Evolutionary conservation across 352 stramenopile genomes (phyloP).

Genomic region (Phytophthora meadii): DNA sequence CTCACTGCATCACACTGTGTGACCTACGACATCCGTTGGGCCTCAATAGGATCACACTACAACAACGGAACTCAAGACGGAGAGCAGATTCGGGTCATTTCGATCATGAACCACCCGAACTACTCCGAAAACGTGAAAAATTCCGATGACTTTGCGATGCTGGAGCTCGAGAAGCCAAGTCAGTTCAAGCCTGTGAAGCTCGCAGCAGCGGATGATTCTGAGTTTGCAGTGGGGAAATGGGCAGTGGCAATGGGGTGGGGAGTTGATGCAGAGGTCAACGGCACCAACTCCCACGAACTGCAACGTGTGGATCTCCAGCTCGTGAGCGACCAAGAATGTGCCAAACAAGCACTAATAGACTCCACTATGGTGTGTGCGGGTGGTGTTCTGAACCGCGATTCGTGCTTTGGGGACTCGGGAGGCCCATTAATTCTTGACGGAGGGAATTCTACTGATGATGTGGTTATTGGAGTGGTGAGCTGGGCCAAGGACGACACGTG

Average conservation of each 20-base stretch:
- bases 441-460: constrained; percentile 16
- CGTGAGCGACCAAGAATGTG: constrained; percentile 39
- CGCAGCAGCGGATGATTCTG: constrained; percentile 5
- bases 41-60: constrained; percentile 18
- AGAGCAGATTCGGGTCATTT: constrained; percentile 23
- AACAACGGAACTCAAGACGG: constrained; percentile 25
- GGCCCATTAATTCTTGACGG: constrained; percentile 45
- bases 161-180: constrained; percentile 46
- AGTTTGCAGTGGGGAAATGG: constrained; percentile 29
- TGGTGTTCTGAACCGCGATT: constrained; percentile 36
- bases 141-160: constrained; percentile 43
- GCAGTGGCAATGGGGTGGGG: constrained; percentile 34
- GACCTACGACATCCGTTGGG: constrained; percentile 5
- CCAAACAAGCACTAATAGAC: constrained; percentile 22
- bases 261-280: constrained; percentile 23
- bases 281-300: constrained; percentile 33
- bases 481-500: constrained; percentile 53
- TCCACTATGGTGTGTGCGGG: constrained; percentile 59
- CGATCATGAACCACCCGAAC: constrained; percentile 16
- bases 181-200: constrained; percentile 23
- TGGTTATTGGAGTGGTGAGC: constrained; percentile 52
- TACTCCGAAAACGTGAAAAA: constrained; percentile 17
- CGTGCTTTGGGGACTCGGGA: constrained; percentile 61
- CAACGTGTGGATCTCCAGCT: constrained; percentile 43
- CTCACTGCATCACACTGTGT: constrained; percentile 24